Percentiles rank a stretch among this genome's conserved stretches.
Conservation (phyloP, 176 grass and related monocot genomes). For the Hsuehochloa calcarea region DNA sequence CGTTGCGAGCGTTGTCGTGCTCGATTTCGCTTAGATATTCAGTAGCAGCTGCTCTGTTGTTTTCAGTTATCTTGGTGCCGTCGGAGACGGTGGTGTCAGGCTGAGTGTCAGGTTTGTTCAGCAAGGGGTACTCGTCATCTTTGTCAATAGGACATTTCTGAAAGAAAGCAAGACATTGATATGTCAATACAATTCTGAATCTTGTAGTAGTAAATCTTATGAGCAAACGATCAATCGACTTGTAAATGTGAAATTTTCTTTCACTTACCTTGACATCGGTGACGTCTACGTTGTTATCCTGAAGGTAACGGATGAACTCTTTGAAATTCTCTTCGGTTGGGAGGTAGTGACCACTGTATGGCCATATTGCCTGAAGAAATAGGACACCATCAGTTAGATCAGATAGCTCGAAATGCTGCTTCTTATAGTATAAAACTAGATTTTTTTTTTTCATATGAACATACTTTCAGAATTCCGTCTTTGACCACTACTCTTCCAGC, state of each 20-base stretch:
- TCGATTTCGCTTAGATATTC: slow-evolving; percentile 24
- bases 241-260: not conserved
- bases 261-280: slow-evolving; percentile 61
- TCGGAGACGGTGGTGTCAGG: not conserved
- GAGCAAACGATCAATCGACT: not conserved
- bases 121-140: slow-evolving; percentile 63
- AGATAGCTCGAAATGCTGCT: not conserved
- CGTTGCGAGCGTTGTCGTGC: not conserved
- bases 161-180: not conserved
- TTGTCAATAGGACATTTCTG: slow-evolving; percentile 57
- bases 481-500: slow-evolving; percentile 86
- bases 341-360: slow-evolving; percentile 90
- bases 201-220: not conserved
- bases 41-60: not conserved
- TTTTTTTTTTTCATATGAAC: not conserved
- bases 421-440: not conserved
- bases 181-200: not conserved
- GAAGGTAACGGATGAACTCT: slow-evolving; percentile 66
- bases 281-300: slow-evolving; percentile 54
- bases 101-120: slow-evolving; percentile 8
- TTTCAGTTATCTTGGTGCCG: not conserved
- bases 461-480: slow-evolving; percentile 74
- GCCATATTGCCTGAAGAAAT: slow-evolving; percentile 78
- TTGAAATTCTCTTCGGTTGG: slow-evolving; percentile 85
- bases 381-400: slow-evolving; percentile 2